phyloP scores from a whole-genome alignment of 805 yeast species.

The Wickerhamiella sergipiensis region DNA sequence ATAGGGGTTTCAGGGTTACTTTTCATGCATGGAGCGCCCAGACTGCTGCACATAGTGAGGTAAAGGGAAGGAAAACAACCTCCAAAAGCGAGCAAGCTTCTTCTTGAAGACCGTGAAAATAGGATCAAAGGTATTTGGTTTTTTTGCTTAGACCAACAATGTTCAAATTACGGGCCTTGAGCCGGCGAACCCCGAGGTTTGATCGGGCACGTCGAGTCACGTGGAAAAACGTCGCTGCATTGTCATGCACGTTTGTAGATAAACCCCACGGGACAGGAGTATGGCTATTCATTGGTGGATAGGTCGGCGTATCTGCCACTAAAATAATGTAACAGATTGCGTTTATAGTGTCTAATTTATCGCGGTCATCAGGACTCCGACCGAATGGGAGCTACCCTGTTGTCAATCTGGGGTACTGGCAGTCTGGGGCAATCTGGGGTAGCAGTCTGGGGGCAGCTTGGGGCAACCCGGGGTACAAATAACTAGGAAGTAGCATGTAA shows the following conservation, averaged over 20 bases:
- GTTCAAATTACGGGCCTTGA: not conserved
- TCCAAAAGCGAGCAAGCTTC: not conserved
- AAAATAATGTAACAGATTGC: too few species aligned
- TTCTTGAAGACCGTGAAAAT: not conserved
- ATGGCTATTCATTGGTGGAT: not conserved
- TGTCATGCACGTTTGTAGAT: not conserved
- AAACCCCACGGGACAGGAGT: not conserved
- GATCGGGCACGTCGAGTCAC: not conserved
- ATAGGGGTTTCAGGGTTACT: not conserved
- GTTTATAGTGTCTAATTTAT: too few species aligned
- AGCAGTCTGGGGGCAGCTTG: too few species aligned
- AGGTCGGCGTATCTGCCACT: not conserved
- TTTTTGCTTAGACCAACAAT: not conserved
- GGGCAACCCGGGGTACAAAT: too few species aligned
- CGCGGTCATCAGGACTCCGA: too few species aligned
- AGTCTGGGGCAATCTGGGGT: too few species aligned
- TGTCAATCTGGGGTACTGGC: too few species aligned
- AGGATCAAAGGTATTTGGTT: not conserved
- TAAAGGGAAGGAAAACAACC: not conserved
- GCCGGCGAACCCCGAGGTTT: not conserved
- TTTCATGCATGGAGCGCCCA: not conserved
- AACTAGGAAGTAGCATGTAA: too few species aligned
- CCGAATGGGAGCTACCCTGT: too few species aligned
- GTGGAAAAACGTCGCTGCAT: not conserved
- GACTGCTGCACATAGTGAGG: not conserved